Conservation (phyloP, 2,329 filamentous ascomycete genomes). For the Ophiobolus disseminans region DNA sequence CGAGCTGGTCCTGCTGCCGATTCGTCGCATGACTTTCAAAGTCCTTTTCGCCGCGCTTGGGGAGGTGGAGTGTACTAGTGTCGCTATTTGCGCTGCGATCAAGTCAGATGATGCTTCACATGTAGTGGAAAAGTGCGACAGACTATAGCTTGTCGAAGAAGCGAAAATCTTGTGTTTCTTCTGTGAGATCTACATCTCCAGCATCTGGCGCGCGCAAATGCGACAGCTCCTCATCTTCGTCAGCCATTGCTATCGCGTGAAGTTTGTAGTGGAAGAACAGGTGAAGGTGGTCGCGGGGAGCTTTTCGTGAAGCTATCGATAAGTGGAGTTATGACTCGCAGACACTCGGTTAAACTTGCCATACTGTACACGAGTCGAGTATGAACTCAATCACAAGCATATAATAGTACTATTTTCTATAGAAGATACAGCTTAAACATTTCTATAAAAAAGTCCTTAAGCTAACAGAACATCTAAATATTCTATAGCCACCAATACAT, state of each 20-base stretch:
- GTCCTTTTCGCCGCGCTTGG: constrained; percentile 94
- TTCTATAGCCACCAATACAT: no score
- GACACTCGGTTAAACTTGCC: constrained; percentile 21
- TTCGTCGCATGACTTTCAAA: constrained; percentile 92
- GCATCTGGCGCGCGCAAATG: constrained; percentile 31
- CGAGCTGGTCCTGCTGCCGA: constrained; percentile 78
- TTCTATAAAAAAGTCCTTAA: no score
- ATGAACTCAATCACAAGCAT: no score
- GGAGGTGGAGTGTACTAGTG: constrained; percentile 63
- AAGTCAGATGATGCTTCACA: constrained; percentile 10
- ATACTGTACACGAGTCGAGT: no score
- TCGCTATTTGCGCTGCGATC: constrained; percentile 25
- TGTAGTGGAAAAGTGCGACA: constrained; percentile 47
- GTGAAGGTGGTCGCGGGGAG: constrained; percentile 5
- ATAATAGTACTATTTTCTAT: no score
- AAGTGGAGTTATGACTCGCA: constrained; percentile 19
- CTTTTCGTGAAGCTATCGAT: constrained; percentile 11
- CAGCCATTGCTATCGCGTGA: constrained; percentile 33
- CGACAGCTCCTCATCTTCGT: constrained; percentile 46
- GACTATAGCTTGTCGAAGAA: constrained; percentile 66
- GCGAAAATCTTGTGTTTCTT: constrained; percentile 87
- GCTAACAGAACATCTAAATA: no score
- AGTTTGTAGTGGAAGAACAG: not conserved
- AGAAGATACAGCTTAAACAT: no score
- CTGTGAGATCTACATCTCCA: constrained; percentile 64